These are phyloP conservation scores for Podospora conica DNA, from an alignment of 495 filamentous ascomycete species.

Conservation along the genomic window DNA sequence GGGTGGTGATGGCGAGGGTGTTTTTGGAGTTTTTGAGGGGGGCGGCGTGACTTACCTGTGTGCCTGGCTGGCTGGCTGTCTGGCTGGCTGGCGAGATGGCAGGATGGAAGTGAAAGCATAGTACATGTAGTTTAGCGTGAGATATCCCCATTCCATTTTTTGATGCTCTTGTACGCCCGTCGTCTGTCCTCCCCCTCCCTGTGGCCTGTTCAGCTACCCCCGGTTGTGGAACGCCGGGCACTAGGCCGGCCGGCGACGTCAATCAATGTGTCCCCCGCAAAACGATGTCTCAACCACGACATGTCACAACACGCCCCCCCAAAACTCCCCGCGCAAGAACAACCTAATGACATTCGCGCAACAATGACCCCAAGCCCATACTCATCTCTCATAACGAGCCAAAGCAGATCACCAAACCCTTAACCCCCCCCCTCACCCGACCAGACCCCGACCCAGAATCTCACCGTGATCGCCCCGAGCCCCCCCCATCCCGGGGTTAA, in stretches of 20 bases:
- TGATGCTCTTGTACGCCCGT: too few relatives aligned
- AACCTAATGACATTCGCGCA: not conserved
- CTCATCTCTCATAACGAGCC: not conserved
- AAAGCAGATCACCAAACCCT: not conserved
- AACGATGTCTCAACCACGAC: not conserved
- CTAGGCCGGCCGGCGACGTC: not conserved
- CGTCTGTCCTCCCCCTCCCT: too few relatives aligned
- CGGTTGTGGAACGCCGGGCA: too few relatives aligned
- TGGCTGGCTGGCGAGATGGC: too few relatives aligned
- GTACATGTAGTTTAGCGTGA: not conserved
- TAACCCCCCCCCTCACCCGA: not conserved
- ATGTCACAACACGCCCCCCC: too few relatives aligned
- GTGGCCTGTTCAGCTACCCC: too few relatives aligned
- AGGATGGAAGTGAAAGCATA: too few relatives aligned
- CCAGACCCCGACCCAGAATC: not conserved
- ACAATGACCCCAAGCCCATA: not conserved
- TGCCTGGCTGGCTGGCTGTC: too few relatives aligned
- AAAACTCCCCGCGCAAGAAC: too few relatives aligned
- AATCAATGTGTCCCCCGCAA: not conserved
- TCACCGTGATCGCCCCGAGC: not conserved
- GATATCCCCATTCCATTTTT: too few relatives aligned
- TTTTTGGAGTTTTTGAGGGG: slow-evolving; percentile 74
- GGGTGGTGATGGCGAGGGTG: slow-evolving; percentile 56
- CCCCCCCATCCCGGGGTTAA: not conserved
- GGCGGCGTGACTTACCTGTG: too few relatives aligned